These are phyloP conservation scores for Fistulinella cinereoalba DNA, from an alignment of 1,284 basidiomycete genomes.

Conservation along the genomic window DNA sequence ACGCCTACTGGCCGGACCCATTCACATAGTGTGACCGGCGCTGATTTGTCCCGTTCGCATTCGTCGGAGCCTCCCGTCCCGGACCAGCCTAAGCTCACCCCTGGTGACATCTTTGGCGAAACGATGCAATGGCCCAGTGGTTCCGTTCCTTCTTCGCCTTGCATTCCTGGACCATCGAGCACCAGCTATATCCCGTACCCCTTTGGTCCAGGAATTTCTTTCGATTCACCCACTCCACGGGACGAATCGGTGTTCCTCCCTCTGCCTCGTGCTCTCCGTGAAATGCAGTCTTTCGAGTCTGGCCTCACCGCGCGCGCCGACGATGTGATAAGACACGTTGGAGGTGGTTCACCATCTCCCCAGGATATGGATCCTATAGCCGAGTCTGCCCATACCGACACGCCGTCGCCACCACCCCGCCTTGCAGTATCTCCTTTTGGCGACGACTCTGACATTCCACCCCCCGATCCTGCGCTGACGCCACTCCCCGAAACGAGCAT, in stretches of 20 bases:
- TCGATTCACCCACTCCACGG: constrained; percentile 53
- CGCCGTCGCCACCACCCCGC: constrained; percentile 18
- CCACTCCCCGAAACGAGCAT: constrained; percentile 45
- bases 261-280: constrained; percentile 56
- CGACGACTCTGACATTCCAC: constrained; percentile 28
- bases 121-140: constrained; percentile 57
- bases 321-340: constrained; percentile 24
- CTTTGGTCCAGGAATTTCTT: constrained; percentile 62
- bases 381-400: constrained; percentile 5
- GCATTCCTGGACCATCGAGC: constrained; percentile 25
- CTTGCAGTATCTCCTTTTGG: constrained; percentile 28
- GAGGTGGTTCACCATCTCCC: constrained; percentile 13
- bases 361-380: neutral
- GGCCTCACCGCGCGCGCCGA: constrained; percentile 63
- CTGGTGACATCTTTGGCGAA: constrained; percentile 60
- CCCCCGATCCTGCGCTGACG: constrained; percentile 22
- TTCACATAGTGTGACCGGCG: constrained; percentile 74
- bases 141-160: constrained; percentile 39
- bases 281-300: constrained; percentile 81
- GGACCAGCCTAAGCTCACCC: constrained; percentile 17
- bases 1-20: constrained; percentile 55
- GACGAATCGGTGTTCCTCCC: constrained; percentile 36
- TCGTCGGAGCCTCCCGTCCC: constrained; percentile 11
- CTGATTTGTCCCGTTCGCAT: constrained; percentile 51
- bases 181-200: constrained; percentile 44